Base-by-base conservation (phyloP, 176 grass and related monocot species). In the Phoenix roebelenii region DNA sequence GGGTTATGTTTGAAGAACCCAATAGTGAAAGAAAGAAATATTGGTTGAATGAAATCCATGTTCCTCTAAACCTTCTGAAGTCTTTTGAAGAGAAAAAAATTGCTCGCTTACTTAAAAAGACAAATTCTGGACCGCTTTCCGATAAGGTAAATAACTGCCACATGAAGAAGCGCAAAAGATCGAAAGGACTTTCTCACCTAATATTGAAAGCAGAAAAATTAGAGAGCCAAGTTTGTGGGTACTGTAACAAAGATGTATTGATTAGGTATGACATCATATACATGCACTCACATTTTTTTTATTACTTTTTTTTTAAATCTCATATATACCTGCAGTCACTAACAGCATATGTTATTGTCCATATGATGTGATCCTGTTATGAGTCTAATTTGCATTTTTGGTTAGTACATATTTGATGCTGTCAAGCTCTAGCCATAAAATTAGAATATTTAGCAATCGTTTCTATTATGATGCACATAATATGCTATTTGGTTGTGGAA, bases 21-120 rank as follows among this genome's bases (percentile, higher is more conserved):
- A 82, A 84, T 70, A 83, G 76, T 29, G 88, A 89, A 68, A 88
- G 87, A 67, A 83, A 85, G 50, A 93, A 86, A 75, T 98, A 89
- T 60, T 98, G 94, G 94, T 73, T 98, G 67, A 85, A 63, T 68
- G 94, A 98, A 85, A 65, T 66, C 0, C 63, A 86, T 72, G 76
- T 93, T 65, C 94, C 94, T 57, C 53, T 98, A 60, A 79, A 77
- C 72, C 81, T 98, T 69, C 66, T 98, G 66, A 98, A 85, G 77
- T 55, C 75, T 80, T 98, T 85, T 68, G 94, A 98, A 75, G 78
- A 78, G 32, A 98, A 79, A 82, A 72, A 76, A 63, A 35, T 85
- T 24, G 72, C 71, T 63, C 82, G 88, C 20, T 68, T 79, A 72
- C 79, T 92, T 57, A 98, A 98, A 85, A 98, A 68, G 78, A 85